A percentile compares a stretch with the other conserved stretches of the same genome.
Evolutionary conservation across 345 rosid species (phyloP).

Genomic region (Cardamine resedifolia): DNA sequence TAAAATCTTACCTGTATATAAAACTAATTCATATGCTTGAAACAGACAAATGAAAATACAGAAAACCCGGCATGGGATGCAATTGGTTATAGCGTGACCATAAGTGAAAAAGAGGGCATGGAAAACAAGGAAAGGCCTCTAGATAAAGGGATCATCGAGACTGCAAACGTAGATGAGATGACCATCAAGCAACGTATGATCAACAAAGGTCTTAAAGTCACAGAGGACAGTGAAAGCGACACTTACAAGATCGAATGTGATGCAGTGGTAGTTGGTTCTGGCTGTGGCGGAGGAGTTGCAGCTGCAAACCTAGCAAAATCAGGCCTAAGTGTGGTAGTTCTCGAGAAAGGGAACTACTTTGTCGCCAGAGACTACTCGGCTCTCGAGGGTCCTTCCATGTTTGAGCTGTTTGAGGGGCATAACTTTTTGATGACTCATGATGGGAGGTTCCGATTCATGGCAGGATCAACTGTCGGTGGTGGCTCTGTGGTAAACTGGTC

Average conservation of each 20-base stretch:
- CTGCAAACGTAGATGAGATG: conserved; percentile 43
- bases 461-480: conserved; percentile 69
- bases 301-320: conserved; percentile 67
- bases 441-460: conserved; percentile 48
- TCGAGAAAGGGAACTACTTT: conserved; percentile 75
- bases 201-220: conserved; percentile 51
- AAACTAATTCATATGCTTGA: conserved; percentile 6
- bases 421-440: conserved; percentile 46
- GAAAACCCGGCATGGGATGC: conserved; percentile 72
- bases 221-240: conserved; percentile 39
- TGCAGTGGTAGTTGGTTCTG: conserved; percentile 61
- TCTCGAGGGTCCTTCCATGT: conserved; percentile 65
- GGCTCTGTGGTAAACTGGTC: conserved; percentile 74
- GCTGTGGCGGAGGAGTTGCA: conserved; percentile 76
- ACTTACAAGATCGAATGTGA: conserved; percentile 57
- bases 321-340: conserved; percentile 56
- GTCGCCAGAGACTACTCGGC: conserved; percentile 51
- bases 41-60: conserved; percentile 52
- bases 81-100: conserved; percentile 52
- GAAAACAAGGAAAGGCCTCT: conserved; percentile 48
- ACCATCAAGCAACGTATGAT: conserved; percentile 47
- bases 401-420: conserved; percentile 51
- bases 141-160: conserved; percentile 54
- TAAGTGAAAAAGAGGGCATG: conserved; percentile 22
- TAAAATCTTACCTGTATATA: no score